Conservation (phyloP, 2,329 filamentous ascomycete species). For the Fusarium sp. region DNA sequence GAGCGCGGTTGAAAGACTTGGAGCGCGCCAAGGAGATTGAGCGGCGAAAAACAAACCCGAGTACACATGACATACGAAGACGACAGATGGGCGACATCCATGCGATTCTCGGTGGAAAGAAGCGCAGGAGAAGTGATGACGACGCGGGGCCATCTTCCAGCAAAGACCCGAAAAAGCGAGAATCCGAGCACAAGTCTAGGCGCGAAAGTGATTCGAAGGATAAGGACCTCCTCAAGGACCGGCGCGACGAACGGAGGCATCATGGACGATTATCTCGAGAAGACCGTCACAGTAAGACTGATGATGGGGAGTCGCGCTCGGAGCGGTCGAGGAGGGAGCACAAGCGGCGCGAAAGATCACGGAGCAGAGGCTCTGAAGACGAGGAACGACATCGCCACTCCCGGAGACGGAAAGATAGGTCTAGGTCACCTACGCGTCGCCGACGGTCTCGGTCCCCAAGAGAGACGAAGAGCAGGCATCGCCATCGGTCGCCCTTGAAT, state of each 20-base stretch:
- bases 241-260: conserved; percentile 30
- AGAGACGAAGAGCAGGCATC: conserved; percentile 46
- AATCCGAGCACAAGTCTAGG: conserved; percentile 10
- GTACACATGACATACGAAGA: conserved; percentile 63
- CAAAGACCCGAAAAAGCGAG: conserved; percentile 26
- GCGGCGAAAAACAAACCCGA: conserved; percentile 58
- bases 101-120: conserved; percentile 65
- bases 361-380: conserved; percentile 22
- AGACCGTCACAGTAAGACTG: conserved; percentile 27
- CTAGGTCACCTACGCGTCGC: conserved; percentile 43
- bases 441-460: conserved; percentile 49
- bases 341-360: conserved; percentile 32
- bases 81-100: conserved; percentile 72
- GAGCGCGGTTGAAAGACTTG: conserved; percentile 74
- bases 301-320: conserved; percentile 22
- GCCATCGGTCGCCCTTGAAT: conserved; percentile 47
- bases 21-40: conserved; percentile 61
- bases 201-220: conserved; percentile 11
- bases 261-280: conserved; percentile 44
- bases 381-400: conserved; percentile 27
- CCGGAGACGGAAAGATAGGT: conserved; percentile 38
- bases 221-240: conserved; percentile 39
- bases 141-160: conserved; percentile 30
- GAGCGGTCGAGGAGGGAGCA: conserved; percentile 31
- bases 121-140: conserved; percentile 45